Base-by-base conservation (phyloP, 345 rosid genomes). In the Salix dunnii region DNA sequence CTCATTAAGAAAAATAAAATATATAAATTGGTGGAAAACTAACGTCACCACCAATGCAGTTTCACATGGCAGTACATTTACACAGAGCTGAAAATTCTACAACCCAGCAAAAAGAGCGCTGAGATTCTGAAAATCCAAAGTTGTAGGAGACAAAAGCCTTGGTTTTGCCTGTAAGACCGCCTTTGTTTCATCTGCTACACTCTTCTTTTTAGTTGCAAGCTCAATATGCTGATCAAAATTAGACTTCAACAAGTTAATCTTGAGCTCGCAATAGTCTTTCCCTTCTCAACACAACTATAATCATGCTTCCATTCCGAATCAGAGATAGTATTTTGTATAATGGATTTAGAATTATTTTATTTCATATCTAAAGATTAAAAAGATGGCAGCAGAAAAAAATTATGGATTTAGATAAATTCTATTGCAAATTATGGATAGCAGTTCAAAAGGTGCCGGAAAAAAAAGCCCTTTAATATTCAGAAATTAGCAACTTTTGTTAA, bases 151-250 rank as follows among this genome's bases (percentile, higher is more conserved):
- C 79, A 88, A 60, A 38, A 87, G 96, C 79, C 85, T 92, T 86
- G 92, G 61, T 79, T 91, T 93, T n/a, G 88, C 79, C 76, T 93
- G 95, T 73, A 92, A 84, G 51, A 91, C 69, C 67, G 82, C 89
- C 28, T 89, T 89, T 30, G 94, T 97, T 84, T 96, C 99, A 80
- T 93, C 95, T 62, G 95, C 92, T 58, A 92, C 74, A 14, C 70
- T 88, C 88, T 92, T 93, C 98, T 96, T 96, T 76, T 92, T 91
- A 2, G 97, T 80, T 23, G 97, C 94, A 71, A 96, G 92, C 99
- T 96, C 42, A 38, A 38, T 38, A 38, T 33, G 35, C 35, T 33
- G 5, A 33, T 33, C 35, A 33, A 33, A 33, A 33, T 33, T 33
- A 33, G 35, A 33, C 35, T 33, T 33, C 35, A 33, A 33, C 35